Evolutionary conservation across 129 eudicot genomes (phyloP).

Genomic region (Centella asiatica): DNA sequence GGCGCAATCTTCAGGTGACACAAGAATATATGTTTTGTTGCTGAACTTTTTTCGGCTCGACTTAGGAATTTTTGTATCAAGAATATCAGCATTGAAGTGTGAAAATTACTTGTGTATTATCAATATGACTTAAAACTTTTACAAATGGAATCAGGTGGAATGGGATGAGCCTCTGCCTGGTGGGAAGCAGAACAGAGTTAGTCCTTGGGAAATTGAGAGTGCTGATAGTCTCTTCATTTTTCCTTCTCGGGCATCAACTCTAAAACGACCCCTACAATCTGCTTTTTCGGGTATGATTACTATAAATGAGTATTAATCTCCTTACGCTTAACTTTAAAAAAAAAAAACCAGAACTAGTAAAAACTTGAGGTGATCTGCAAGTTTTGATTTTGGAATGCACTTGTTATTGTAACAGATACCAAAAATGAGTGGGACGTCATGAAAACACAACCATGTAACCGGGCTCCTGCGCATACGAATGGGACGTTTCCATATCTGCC

Average conservation of each 20-base stretch:
- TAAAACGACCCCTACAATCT: conserved; percentile 75
- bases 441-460: conserved; percentile 54
- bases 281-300: conserved; percentile 59
- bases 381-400: too few relatives aligned
- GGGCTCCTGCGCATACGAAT: conserved; percentile 36
- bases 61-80: too few relatives aligned
- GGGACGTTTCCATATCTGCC: conserved; percentile 40
- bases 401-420: conserved; percentile 31
- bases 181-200: conserved; percentile 80
- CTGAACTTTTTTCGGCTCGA: too few relatives aligned
- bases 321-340: too few relatives aligned
- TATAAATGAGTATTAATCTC: too few relatives aligned
- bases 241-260: conserved; percentile 78
- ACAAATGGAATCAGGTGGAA: conserved; percentile 49
- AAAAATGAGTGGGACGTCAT: conserved; percentile 93
- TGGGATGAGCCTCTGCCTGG: conserved; percentile 97
- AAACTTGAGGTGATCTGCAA: too few relatives aligned
- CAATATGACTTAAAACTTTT: too few relatives aligned
- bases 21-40: too few relatives aligned
- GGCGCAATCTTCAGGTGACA: conserved; percentile 93
- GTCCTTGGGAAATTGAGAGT: conserved; percentile 95
- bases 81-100: too few relatives aligned
- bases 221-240: conserved; percentile 93
- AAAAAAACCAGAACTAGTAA: too few relatives aligned
- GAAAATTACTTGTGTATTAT: too few relatives aligned